A percentile compares a stretch with the other conserved stretches of the same genome.
These are phyloP conservation scores for Xerocomellus dryophilus DNA, from an alignment of 768 basidiomycete genomes.

Conservation along the genomic window DNA sequence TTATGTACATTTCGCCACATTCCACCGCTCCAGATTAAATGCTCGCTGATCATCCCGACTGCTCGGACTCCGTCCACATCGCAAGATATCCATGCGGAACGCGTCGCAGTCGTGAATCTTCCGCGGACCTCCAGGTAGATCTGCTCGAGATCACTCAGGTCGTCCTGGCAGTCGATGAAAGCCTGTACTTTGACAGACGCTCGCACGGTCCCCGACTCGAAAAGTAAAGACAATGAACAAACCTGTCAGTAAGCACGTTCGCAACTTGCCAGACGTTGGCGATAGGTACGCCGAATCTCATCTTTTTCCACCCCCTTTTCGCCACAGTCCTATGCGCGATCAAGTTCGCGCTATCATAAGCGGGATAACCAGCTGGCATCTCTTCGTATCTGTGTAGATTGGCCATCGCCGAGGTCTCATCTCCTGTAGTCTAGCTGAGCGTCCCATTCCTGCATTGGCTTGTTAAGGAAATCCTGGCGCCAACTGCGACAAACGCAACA, in stretches of 20 bases:
- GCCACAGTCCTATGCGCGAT: conserved; percentile 17
- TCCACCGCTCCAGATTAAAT: conserved; percentile 24
- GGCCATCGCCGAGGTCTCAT: conserved; percentile 14
- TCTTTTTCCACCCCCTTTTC: conserved; percentile 29
- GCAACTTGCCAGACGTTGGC: conserved; percentile 12
- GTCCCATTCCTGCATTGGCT: not conserved
- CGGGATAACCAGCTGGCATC: not conserved
- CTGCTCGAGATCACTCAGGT: conserved; percentile 20
- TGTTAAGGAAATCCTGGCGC: conserved; percentile 9
- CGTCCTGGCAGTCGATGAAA: conserved; percentile 20
- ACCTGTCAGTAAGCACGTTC: not conserved
- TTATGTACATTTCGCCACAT: conserved; percentile 18
- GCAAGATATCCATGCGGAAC: conserved; percentile 32
- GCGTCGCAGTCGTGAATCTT: conserved; percentile 30
- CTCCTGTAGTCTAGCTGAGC: not conserved
- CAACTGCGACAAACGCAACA: conserved; percentile 4
- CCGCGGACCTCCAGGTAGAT: conserved; percentile 32
- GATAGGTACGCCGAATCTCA: conserved; percentile 17
- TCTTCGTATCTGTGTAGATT: conserved; percentile 11
- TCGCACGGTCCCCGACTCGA: conserved; percentile 9
- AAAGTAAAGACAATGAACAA: conserved; percentile 22
- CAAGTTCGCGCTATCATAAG: conserved; percentile 5
- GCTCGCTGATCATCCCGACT: conserved; percentile 22
- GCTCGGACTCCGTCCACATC: conserved; percentile 31
- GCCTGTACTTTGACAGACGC: conserved; percentile 1